Conservation (phyloP, 2,329 filamentous ascomycete species). For the Paraphoma chrysanthemicola region DNA sequence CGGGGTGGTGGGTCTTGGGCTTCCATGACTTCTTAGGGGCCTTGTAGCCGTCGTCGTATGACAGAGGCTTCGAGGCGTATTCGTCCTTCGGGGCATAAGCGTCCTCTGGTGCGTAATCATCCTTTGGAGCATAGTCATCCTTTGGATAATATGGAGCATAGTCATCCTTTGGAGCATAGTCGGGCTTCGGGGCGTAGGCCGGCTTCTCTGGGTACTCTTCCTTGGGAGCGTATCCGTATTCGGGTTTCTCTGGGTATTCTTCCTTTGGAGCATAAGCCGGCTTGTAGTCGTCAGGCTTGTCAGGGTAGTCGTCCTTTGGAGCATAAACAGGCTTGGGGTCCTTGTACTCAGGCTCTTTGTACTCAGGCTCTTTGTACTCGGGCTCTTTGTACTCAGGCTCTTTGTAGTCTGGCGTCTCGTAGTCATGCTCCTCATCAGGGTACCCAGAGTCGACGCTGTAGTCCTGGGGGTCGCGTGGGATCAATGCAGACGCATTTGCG, state of each 20-base stretch:
- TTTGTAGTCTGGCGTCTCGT: background rate
- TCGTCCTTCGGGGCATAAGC: background rate
- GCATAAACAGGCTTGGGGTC: background rate
- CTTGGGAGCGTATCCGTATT: background rate
- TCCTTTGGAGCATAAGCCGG: background rate
- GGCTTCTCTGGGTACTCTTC: background rate
- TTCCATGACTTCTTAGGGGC: slow-evolving; percentile 16
- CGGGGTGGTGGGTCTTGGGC: slow-evolving; percentile 31
- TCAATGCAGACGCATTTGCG: slow-evolving; percentile 21
- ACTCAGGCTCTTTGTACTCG: background rate
- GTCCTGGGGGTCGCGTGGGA: slow-evolving; percentile 6
- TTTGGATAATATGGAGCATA: background rate
- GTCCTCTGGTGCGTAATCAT: background rate
- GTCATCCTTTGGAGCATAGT: background rate
- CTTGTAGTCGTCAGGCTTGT: background rate
- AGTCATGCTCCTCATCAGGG: background rate
- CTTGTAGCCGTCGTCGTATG: background rate
- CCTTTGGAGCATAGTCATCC: background rate
- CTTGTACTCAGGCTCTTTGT: background rate
- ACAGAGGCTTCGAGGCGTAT: background rate
- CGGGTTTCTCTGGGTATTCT: background rate
- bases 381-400: background rate
- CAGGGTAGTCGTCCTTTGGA: background rate
- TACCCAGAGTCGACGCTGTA: background rate
- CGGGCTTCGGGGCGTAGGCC: background rate